Base-by-base conservation (phyloP, 257 asterid species). In the Solanum lycopersicoides region DNA sequence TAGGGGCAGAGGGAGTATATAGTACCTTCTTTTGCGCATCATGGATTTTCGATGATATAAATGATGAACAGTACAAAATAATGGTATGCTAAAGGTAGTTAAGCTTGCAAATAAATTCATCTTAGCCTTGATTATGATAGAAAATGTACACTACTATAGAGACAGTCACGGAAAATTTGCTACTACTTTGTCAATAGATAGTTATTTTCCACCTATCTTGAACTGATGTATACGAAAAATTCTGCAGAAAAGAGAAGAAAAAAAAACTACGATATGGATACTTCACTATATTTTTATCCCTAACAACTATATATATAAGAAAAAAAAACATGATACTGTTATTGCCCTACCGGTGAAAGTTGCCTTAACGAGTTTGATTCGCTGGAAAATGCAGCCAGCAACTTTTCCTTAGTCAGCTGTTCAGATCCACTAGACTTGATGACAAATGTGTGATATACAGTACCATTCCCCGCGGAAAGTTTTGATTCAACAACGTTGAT, bases 371-470 rank as follows among this genome's bases (percentile, higher is more conserved):
- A 91, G 87, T 63, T 87, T 86, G 94, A 88, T 77, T 88, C 92
- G 6, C 83, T 86, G 18, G 95, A 88, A 5, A 94, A 88, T 3
- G 93, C 95, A 76, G 94, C 92, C 8, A 90, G 75, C 94, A 97
- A 56, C 94, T 93, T 95, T 90, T 97, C 98, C 94, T 92, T 93
- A 4, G 96, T 95, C 79, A 95, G 87, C 83, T 77, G 91, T 13
- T 95, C 95, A 7, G 95, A 44, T 82, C 97, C 98, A n/a, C 69
- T 91, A 14, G 98, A 92, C 86, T 93, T 94, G 63, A 97, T 93
- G 2, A 95, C 95, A 44, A 97, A 97, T 23, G 98, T 95, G 88
- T 97, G 99, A 79, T 88, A 91, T 59, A 93, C 95, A 37, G 87
- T 90, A 12, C 94, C 98, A 2, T 88, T 90, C 68, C 92, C 95